A percentile compares a stretch with the other conserved stretches of the same genome.
phyloP scores from a whole-genome alignment of 805 yeast species.

The Kazachstania martiniae region DNA sequence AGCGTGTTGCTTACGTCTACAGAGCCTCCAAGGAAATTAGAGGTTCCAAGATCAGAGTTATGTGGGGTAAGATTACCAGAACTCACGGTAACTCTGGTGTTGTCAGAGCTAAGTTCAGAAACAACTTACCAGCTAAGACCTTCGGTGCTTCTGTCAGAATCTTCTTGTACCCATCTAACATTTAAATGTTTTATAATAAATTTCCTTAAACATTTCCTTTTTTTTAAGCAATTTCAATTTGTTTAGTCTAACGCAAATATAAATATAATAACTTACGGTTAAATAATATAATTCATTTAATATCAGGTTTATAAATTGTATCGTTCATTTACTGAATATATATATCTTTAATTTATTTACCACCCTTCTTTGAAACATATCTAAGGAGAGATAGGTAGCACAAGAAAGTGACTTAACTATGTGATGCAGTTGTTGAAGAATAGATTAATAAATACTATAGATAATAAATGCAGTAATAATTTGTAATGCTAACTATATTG shows the following conservation, averaged over 20 bases:
- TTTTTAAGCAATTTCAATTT: slow-evolving; percentile 1
- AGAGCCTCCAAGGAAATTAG: slow-evolving; percentile 95
- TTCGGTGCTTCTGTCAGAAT: slow-evolving; percentile 99
- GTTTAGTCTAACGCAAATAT: not conserved
- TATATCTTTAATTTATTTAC: too few relatives aligned
- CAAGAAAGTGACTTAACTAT: too few relatives aligned
- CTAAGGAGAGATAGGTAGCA: too few relatives aligned
- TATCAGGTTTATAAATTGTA: too few relatives aligned
- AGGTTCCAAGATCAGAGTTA: slow-evolving; percentile 98
- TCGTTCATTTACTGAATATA: too few relatives aligned
- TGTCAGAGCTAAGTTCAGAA: slow-evolving; percentile 97
- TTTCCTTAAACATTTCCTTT: slow-evolving; percentile 2
- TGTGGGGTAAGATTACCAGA: slow-evolving; percentile 99
- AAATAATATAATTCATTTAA: too few relatives aligned
- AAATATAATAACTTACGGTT: too few relatives aligned
- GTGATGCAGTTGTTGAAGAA: too few relatives aligned
- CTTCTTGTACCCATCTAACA: slow-evolving; percentile 99
- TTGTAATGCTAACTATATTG: too few relatives aligned
- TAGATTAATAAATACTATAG: too few relatives aligned
- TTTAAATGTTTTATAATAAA: slow-evolving; percentile 41
- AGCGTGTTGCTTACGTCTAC: slow-evolving; percentile 99
- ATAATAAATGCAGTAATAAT: too few relatives aligned
- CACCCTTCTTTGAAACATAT: too few relatives aligned
- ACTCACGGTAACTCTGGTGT: slow-evolving; percentile 98
- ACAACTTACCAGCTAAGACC: slow-evolving; percentile 98